A percentile compares a stretch with the other conserved stretches of the same genome.
Conservation (phyloP, 2,329 filamentous ascomycete species). For the Colletotrichum nymphaeae region DNA sequence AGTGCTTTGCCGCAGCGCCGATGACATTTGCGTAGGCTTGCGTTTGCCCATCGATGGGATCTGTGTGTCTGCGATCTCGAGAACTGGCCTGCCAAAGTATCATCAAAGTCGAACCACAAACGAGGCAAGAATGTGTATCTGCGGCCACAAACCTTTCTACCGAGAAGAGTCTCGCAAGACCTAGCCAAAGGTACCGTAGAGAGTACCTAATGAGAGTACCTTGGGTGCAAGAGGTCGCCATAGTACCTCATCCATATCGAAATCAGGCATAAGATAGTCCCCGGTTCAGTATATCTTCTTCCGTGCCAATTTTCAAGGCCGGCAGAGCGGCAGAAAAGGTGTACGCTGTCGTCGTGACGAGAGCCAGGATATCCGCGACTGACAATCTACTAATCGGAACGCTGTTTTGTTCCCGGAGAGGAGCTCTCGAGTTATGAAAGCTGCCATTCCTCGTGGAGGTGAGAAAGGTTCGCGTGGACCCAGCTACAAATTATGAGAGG, state of each 20-base stretch:
- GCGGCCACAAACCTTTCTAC: background rate
- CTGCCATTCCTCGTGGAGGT: background rate
- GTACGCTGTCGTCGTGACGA: background rate
- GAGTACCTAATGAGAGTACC: background rate
- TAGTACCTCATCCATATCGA: background rate
- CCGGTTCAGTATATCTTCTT: conserved; percentile 15
- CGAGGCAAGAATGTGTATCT: conserved; percentile 8
- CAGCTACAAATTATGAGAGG: background rate
- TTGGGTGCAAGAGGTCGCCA: background rate
- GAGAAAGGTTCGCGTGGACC: conserved; percentile 4
- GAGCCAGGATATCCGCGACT: conserved; percentile 9
- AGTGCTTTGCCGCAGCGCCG: background rate
- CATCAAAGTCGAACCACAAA: background rate
- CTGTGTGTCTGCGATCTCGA: conserved; percentile 1
- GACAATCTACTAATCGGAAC: background rate
- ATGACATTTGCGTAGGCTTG: background rate
- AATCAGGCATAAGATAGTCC: conserved; percentile 1
- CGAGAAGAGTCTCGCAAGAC: conserved; percentile 6
- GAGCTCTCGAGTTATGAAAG: background rate
- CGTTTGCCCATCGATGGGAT: background rate
- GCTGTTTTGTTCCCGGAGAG: background rate
- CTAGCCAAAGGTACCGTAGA: background rate
- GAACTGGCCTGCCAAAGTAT: background rate
- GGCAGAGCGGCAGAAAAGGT: conserved; percentile 1
- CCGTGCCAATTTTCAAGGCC: background rate